Evolutionary conservation across 768 basidiomycete species (phyloP).

Genomic region (Lentinula raphanica): DNA sequence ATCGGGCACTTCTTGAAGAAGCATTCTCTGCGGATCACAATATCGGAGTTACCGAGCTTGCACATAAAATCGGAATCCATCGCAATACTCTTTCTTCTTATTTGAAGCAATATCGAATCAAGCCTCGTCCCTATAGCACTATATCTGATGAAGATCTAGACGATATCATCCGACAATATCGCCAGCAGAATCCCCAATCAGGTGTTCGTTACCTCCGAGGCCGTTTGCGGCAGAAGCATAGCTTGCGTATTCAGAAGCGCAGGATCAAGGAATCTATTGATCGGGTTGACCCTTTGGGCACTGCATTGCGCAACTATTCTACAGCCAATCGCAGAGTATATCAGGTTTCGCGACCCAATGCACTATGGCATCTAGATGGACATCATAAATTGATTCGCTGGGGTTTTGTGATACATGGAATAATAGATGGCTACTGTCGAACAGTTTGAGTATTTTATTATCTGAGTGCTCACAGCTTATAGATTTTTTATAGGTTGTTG

Average conservation of each 20-base stretch:
- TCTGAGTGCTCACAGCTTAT: too few species aligned
- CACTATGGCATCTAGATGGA: conserved; percentile 20
- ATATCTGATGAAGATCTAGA: conserved; percentile 8
- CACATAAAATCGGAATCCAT: background rate
- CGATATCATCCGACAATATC: conserved; percentile 4
- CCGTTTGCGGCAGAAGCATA: conserved; percentile 12
- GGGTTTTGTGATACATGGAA: conserved; percentile 25
- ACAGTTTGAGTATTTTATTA: conserved; percentile 19
- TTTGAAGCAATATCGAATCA: background rate
- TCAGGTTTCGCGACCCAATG: conserved; percentile 16
- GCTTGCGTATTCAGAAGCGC: conserved; percentile 16
- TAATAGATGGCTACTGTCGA: conserved; percentile 25
- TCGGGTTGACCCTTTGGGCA: conserved; percentile 19
- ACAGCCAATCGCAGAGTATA: conserved; percentile 13
- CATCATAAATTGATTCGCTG: conserved; percentile 23
- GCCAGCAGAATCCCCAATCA: conserved; percentile 14
- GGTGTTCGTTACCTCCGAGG: conserved; percentile 20
- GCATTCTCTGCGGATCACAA: conserved; percentile 5
- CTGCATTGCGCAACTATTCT: conserved; percentile 12
- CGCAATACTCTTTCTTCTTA: background rate
- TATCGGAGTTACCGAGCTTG: conserved; percentile 5
- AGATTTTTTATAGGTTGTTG: background rate
- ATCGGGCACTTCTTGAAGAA: conserved; percentile 8
- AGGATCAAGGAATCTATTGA: conserved; percentile 13
- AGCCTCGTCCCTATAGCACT: background rate